These are phyloP conservation scores for Aspergillus bridgeri DNA, from an alignment of 495 filamentous ascomycete species.

Conservation along the genomic window DNA sequence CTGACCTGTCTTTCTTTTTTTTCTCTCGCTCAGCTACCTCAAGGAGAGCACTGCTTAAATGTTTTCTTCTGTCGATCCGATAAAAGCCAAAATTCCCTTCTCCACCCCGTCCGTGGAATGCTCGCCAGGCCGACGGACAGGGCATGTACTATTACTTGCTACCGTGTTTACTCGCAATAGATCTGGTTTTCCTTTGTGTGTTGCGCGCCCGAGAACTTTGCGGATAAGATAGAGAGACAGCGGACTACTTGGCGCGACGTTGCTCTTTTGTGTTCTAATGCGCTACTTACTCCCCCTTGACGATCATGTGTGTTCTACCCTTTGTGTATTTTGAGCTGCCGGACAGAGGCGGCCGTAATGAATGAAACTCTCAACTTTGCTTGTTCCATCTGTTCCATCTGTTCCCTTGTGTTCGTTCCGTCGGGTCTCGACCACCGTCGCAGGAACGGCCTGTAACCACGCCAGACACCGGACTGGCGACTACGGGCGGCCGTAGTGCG, in stretches of 20 bases:
- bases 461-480: constrained; percentile 11
- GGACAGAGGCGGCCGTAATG: constrained; percentile 20
- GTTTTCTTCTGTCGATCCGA: constrained; percentile 6
- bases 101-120: constrained; percentile 22
- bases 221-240: constrained; percentile 25
- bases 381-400: too few species aligned
- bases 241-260: constrained; percentile 3
- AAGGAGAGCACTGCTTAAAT: constrained; percentile 61
- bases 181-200: constrained; percentile 20
- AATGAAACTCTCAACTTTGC: constrained; percentile 13
- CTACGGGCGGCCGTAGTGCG: constrained; percentile 18
- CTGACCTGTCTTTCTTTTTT: constrained; percentile 10
- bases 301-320: constrained; percentile 18
- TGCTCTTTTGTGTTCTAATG: not conserved
- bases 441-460: too few species aligned
- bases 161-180: constrained; percentile 22
- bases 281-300: constrained; percentile 6
- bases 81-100: constrained; percentile 12
- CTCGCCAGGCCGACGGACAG: constrained; percentile 26
- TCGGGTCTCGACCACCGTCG: too few species aligned
- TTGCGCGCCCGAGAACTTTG: constrained; percentile 16
- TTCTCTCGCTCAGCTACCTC: constrained; percentile 54
- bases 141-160: constrained; percentile 46
- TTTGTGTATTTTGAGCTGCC: constrained; percentile 21
- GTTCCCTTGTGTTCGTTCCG: too few species aligned